Evolutionary conservation across 1,284 basidiomycete genomes (phyloP).

Genomic region (Vanrija sp.): DNA sequence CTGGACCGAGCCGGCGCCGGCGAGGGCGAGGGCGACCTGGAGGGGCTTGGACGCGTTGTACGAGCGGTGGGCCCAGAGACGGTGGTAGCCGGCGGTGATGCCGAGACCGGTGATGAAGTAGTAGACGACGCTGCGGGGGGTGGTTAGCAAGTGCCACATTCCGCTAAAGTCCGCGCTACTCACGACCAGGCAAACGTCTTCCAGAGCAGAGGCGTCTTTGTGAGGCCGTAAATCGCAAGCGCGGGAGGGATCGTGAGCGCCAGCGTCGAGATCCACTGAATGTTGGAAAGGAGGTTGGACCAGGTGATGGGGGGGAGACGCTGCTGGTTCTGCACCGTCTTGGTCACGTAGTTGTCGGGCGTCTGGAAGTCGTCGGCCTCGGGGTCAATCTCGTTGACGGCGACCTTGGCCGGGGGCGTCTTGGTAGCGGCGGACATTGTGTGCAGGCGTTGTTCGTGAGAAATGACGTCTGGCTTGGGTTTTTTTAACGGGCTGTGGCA

Average conservation of each 20-base stretch:
- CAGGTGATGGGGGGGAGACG: conserved; percentile 70
- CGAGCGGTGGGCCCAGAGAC: conserved; percentile 85
- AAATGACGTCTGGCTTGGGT: too few species aligned
- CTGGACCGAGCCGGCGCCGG: conserved; percentile 80
- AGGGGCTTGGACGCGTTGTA: conserved; percentile 82
- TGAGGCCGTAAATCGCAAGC: conserved; percentile 65
- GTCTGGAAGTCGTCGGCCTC: conserved; percentile 52
- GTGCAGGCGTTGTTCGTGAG: too few species aligned
- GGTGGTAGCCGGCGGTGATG: conserved; percentile 72
- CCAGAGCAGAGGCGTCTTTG: conserved; percentile 59
- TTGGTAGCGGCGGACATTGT: background rate
- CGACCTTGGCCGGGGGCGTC: background rate
- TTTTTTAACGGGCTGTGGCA: too few species aligned
- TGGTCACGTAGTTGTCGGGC: conserved; percentile 84
- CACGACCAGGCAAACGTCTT: conserved; percentile 65
- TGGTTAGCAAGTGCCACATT: conserved; percentile 4
- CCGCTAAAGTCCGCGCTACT: conserved; percentile 11
- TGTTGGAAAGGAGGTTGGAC: conserved; percentile 63
- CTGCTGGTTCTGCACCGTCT: conserved; percentile 70
- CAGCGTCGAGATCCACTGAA: conserved; percentile 71
- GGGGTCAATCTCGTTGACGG: conserved; percentile 8
- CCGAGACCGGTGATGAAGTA: conserved; percentile 81
- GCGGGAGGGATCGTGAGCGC: conserved; percentile 70
- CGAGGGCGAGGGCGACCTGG: conserved; percentile 70
- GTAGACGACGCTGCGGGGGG: conserved; percentile 56